Conservation (phyloP, 345 rosid genomes). For the Sisymbrium altissimum region DNA sequence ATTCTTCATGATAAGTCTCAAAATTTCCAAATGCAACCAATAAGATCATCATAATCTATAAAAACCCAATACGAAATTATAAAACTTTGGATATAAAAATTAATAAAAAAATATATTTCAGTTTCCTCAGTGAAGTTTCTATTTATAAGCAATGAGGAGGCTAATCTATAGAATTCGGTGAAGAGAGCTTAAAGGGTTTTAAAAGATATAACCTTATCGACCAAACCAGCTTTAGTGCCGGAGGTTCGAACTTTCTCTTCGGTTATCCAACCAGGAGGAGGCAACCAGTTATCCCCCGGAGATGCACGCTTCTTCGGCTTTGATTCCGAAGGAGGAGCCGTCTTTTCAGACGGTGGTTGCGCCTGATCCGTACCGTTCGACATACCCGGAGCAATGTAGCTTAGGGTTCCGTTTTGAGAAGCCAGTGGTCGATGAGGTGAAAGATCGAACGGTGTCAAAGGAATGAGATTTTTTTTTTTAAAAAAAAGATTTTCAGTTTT, state of each 20-base stretch:
- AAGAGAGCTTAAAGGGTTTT: background rate
- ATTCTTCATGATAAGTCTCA: background rate
- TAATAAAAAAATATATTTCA: too few relatives aligned
- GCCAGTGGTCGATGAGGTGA: background rate
- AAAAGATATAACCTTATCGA: constrained; percentile 55
- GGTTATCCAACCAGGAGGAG: constrained; percentile 65
- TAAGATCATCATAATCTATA: background rate
- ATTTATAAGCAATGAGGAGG: too few relatives aligned
- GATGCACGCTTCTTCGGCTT: constrained; percentile 25
- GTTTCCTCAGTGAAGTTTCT: too few relatives aligned
- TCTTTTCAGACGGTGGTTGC: constrained; percentile 11
- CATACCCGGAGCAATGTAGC: background rate
- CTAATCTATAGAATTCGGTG: background rate
- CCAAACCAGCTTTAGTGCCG: constrained; percentile 65
- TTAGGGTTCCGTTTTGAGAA: constrained; percentile 16
- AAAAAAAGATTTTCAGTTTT: too few relatives aligned
- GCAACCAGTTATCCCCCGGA: constrained; percentile 43
- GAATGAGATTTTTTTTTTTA: too few relatives aligned
- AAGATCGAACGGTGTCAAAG: too few relatives aligned
- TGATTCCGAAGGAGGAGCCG: background rate
- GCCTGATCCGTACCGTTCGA: constrained; percentile 18
- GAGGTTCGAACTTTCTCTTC: constrained; percentile 59
- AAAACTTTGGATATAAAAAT: too few relatives aligned
- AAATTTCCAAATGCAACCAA: too few relatives aligned
- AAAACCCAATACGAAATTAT: background rate